Conservation (phyloP, 176 grass and related monocot genomes). For the Leersia perrieri region DNA sequence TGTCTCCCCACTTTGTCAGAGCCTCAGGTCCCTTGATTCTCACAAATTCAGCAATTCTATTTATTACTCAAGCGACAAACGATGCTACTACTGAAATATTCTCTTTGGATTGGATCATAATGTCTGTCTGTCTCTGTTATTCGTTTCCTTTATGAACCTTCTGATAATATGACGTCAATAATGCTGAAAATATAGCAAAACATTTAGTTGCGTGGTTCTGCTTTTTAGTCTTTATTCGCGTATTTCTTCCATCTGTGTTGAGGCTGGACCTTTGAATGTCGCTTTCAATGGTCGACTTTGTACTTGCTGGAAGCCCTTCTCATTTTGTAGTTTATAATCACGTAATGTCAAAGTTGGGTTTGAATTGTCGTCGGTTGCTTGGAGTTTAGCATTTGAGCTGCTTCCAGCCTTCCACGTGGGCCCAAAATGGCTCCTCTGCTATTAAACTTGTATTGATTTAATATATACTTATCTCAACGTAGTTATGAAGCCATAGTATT, state of each 20-base stretch:
- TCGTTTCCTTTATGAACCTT: neutral
- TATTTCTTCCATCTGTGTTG: neutral
- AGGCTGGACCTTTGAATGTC: neutral
- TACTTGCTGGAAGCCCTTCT: constrained; percentile 9
- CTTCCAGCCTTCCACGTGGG: constrained; percentile 18
- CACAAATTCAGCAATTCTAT: no score
- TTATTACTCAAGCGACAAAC: neutral
- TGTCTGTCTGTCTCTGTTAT: neutral
- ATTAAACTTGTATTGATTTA: neutral
- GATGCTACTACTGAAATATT: neutral
- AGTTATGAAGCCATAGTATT: neutral
- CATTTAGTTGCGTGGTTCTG: neutral
- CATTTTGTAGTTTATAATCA: neutral
- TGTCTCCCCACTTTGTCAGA: neutral
- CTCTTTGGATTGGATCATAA: neutral
- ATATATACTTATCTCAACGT: neutral
- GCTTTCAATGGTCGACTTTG: constrained; percentile 9
- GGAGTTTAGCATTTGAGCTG: neutral
- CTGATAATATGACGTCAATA: neutral
- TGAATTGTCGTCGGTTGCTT: neutral
- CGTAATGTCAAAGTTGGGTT: neutral
- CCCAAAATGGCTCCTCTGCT: neutral
- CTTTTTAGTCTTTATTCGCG: neutral
- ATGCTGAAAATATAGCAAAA: neutral
- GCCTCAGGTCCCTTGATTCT: neutral